phyloP scores from a whole-genome alignment of 208 protist species.

The Leishmania arabica region DNA sequence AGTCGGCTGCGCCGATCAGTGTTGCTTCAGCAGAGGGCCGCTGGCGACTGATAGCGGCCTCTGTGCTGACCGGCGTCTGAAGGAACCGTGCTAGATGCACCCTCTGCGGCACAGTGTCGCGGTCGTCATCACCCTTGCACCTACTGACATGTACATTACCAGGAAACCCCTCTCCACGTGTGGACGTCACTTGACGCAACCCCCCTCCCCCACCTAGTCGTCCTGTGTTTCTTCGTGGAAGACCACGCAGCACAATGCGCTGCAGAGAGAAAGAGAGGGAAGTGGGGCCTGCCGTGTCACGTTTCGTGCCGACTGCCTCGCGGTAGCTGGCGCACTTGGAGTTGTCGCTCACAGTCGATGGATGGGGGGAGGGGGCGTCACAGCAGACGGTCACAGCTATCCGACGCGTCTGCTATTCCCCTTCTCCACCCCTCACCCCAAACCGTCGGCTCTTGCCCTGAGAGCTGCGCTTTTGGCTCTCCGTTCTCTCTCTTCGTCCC shows the following conservation, averaged over 20 bases:
- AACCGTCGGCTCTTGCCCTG: neutral
- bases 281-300: neutral
- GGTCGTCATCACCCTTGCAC: neutral
- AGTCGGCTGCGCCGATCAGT: conserved; percentile 19
- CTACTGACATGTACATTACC: conserved; percentile 2
- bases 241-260: neutral
- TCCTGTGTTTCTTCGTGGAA: neutral
- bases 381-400: neutral
- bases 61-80: conserved; percentile 55
- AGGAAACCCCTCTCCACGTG: neutral
- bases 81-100: neutral
- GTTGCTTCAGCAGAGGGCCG: conserved; percentile 23
- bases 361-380: neutral
- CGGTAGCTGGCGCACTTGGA: neutral
- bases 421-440: neutral
- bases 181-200: neutral
- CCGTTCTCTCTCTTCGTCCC: neutral
- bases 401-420: neutral
- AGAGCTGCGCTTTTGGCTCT: neutral
- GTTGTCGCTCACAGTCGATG: neutral
- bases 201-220: neutral
- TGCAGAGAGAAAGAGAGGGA: neutral
- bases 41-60: conserved; percentile 44
- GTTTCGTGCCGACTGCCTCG: neutral
- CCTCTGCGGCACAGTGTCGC: neutral